Evolutionary conservation across 495 filamentous ascomycete species (phyloP), one percentile per base, ranked within the genome.

Genomic region (Lepidopterella palustris): DNA sequence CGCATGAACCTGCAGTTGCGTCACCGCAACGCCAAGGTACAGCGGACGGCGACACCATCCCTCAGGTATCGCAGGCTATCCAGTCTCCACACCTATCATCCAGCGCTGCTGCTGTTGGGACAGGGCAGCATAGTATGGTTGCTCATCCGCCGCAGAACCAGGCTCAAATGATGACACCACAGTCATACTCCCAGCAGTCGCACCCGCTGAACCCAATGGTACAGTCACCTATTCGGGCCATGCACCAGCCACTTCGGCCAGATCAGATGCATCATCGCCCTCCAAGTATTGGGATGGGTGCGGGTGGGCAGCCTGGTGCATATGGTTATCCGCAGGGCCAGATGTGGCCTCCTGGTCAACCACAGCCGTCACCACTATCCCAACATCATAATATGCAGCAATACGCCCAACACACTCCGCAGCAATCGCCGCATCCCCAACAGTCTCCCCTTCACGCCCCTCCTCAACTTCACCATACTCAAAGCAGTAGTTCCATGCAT

Each of bases 381-480:
- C 77, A 77, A 55, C 69, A 72, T 29, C 73, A 74, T 52, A 70
- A 73, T 39, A 62, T 74, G 56, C 71, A 72, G 42, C 77, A 78
- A 55, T 75, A 78, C 55, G 71, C 64, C 27, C 73, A 76, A 26
- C 74, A 68, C 21, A 68, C 72, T 4, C 72, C 75, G 39, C 77
- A 76, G 55, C 66, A 74, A 26, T 69, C 70, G 3, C 65, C 76
- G 21, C 74, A 76, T 53, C 74, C 77, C 18, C 72, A 71, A 35
- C 71, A 70, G 28, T 71, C 71, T 6, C 68, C 71, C 6, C 64
- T 70, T 20, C 67, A 70, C 29, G 32, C 80, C 78, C 78, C 81
- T 27, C 79, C 82, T 25, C 84, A 84, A 59, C 75, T 85, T 15
- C 84, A 82, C 26, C 86, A 86, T 28, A 59, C 70, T 21, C 75